Percentiles rank a stretch among this genome's conserved stretches.
Conservation (phyloP, 108 stramenopile species). For the Fragilaria crotonensis region DNA sequence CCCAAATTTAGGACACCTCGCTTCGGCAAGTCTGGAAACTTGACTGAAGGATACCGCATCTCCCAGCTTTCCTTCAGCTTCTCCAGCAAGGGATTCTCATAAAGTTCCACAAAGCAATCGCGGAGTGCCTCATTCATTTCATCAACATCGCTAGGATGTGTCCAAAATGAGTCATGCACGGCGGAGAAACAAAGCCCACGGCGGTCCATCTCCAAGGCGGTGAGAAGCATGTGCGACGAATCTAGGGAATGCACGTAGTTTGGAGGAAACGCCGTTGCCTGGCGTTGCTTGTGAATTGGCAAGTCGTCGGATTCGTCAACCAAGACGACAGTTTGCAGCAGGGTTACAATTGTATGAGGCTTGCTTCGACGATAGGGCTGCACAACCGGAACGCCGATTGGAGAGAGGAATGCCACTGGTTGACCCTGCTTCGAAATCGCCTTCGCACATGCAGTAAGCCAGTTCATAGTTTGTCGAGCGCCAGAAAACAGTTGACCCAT, state of each 20-base stretch:
- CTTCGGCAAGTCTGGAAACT: slow-evolving; percentile 89
- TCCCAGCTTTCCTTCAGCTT: slow-evolving; percentile 68
- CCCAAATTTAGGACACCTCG: slow-evolving; percentile 85
- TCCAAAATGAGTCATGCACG: slow-evolving; percentile 99
- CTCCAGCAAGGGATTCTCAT: slow-evolving; percentile 87
- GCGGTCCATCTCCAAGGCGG: slow-evolving; percentile 92
- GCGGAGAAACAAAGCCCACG: slow-evolving; percentile 91
- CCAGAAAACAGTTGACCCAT: slow-evolving; percentile 93
- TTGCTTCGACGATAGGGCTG: slow-evolving; percentile 92
- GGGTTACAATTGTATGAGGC: slow-evolving; percentile 76
- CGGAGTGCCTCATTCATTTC: slow-evolving; percentile 90
- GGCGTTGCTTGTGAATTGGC: slow-evolving; percentile 78
- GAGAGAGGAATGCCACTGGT: slow-evolving; percentile 98
- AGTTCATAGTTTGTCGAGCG: slow-evolving; percentile 94
- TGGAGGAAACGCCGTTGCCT: slow-evolving; percentile 96
- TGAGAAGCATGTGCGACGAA: slow-evolving; percentile 99
- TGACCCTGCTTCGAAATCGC: slow-evolving; percentile 82
- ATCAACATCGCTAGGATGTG: slow-evolving; percentile 94
- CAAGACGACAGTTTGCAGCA: slow-evolving; percentile 83
- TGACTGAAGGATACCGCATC: slow-evolving; percentile 86
- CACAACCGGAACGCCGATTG: slow-evolving; percentile 95
- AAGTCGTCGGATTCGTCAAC: slow-evolving; percentile 76
- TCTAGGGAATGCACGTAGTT: slow-evolving; percentile 99
- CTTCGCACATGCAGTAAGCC: slow-evolving; percentile 85
- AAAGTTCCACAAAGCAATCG: slow-evolving; percentile 93